Evolutionary conservation across 768 basidiomycete genomes (phyloP).

Genomic region (Tricholomella constricta): DNA sequence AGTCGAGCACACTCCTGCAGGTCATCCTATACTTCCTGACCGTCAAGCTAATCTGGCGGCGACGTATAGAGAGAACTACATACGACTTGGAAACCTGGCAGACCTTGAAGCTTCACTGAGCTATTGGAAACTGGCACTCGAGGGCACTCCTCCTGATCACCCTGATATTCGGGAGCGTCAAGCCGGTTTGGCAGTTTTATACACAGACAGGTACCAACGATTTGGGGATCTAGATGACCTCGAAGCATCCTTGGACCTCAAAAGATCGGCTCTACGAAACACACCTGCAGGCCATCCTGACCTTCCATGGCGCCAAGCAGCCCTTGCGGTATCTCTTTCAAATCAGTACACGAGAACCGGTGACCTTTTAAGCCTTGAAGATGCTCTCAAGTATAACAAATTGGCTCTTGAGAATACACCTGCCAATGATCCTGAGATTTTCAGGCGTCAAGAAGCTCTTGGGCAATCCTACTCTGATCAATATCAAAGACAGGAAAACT

Average conservation of each 20-base stretch:
- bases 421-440: constrained; percentile 6
- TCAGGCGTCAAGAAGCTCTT: constrained; percentile 19
- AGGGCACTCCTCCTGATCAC: neutral
- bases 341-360: constrained; percentile 1
- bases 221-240: constrained; percentile 18
- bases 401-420: constrained; percentile 6
- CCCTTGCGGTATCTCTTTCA: constrained; percentile 3
- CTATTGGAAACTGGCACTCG: constrained; percentile 2
- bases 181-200: neutral
- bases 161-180: neutral
- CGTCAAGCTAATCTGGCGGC: neutral
- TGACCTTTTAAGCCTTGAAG: constrained; percentile 20
- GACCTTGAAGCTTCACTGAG: constrained; percentile 3
- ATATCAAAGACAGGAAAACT: constrained; percentile 22
- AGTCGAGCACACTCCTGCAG: neutral
- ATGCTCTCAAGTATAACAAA: constrained; percentile 12
- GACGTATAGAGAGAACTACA: neutral
- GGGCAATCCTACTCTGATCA: constrained; percentile 14
- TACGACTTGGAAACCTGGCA: neutral
- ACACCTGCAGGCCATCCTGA: constrained; percentile 12
- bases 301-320: constrained; percentile 3
- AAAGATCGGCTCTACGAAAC: constrained; percentile 3
- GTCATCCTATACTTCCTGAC: neutral
- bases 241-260: constrained; percentile 9
- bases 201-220: constrained; percentile 1